A percentile compares a stretch with the other conserved stretches of the same genome.
Evolutionary conservation across 495 filamentous ascomycete genomes (phyloP).

Genomic region (Glonium stellatum): DNA sequence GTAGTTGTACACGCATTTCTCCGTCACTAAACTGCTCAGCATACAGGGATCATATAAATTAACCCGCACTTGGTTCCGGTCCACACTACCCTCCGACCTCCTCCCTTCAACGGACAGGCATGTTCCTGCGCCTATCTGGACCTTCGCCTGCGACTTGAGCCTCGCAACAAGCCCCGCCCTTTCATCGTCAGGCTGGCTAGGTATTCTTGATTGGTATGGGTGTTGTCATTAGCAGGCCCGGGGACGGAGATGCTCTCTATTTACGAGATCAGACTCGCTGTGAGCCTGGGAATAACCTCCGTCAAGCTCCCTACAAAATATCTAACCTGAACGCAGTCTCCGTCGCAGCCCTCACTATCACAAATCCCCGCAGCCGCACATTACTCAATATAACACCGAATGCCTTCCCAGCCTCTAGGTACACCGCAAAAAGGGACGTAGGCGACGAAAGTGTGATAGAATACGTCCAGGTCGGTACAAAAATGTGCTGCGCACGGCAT

Average conservation of each 20-base stretch:
- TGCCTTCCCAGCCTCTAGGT: constrained; percentile 76
- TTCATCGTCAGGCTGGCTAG: constrained; percentile 18
- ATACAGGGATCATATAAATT: constrained; percentile 20
- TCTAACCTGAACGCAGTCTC: constrained; percentile 54
- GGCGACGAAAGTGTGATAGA: constrained; percentile 74
- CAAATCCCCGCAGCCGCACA: constrained; percentile 64
- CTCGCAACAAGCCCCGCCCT: background rate
- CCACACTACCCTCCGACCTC: background rate
- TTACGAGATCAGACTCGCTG: constrained; percentile 86
- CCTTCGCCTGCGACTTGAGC: constrained; percentile 14
- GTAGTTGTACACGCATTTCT: background rate
- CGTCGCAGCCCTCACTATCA: constrained; percentile 71
- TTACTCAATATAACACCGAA: constrained; percentile 78
- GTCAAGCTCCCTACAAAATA: constrained; percentile 12
- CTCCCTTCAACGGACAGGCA: constrained; percentile 18
- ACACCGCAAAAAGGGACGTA: constrained; percentile 64
- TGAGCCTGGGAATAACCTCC: constrained; percentile 39
- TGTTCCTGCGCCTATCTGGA: constrained; percentile 18
- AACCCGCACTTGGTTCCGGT: background rate
- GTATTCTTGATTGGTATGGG: constrained; percentile 56
- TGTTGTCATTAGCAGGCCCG: constrained; percentile 81
- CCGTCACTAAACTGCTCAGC: constrained; percentile 5
- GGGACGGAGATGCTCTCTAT: constrained; percentile 65
- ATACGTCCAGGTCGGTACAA: constrained; percentile 73
- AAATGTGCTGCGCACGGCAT: background rate